Percentiles rank a stretch among this genome's conserved stretches.
Conservation (phyloP, 2,329 filamentous ascomycete species). For the Penicillium verrucosum region DNA sequence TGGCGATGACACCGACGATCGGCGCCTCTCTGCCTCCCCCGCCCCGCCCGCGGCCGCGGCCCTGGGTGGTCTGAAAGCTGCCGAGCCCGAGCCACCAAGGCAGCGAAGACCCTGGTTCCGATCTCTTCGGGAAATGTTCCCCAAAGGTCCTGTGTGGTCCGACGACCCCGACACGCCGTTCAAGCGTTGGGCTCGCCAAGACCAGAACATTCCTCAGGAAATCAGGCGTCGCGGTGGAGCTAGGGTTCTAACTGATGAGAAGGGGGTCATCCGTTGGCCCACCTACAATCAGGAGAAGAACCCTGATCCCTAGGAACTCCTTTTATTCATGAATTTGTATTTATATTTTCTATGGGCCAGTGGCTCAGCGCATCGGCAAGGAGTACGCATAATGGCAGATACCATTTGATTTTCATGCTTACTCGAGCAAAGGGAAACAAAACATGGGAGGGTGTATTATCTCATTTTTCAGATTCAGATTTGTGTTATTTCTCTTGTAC, state of each 20-base stretch:
- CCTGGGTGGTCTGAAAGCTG: constrained; percentile 2
- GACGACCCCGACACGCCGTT: constrained; percentile 39
- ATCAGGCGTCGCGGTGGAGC: constrained; percentile 27
- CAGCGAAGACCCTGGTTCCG: constrained; percentile 29
- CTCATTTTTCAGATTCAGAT: not conserved
- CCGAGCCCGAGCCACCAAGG: constrained; percentile 1
- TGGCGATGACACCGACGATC: constrained; percentile 26
- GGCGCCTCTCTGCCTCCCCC: not conserved
- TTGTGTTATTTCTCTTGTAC: not conserved
- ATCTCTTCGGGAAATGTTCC: constrained; percentile 26
- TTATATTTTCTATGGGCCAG: not conserved
- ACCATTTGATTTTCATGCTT: not conserved
- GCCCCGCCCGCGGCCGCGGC: not conserved
- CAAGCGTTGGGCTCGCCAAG: constrained; percentile 36
- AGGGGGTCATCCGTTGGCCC: constrained; percentile 31
- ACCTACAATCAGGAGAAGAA: constrained; percentile 6
- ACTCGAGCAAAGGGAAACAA: not conserved
- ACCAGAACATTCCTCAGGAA: constrained; percentile 33
- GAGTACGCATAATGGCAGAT: not conserved
- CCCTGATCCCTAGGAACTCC: not conserved
- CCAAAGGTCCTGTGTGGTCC: constrained; percentile 29
- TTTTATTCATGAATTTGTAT: not conserved
- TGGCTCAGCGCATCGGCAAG: not conserved
- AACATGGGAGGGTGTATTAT: not conserved
- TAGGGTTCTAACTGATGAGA: constrained; percentile 30